These are phyloP conservation scores for Aspergillus neotritici DNA, from an alignment of 2,329 filamentous ascomycete species.

Conservation along the genomic window DNA sequence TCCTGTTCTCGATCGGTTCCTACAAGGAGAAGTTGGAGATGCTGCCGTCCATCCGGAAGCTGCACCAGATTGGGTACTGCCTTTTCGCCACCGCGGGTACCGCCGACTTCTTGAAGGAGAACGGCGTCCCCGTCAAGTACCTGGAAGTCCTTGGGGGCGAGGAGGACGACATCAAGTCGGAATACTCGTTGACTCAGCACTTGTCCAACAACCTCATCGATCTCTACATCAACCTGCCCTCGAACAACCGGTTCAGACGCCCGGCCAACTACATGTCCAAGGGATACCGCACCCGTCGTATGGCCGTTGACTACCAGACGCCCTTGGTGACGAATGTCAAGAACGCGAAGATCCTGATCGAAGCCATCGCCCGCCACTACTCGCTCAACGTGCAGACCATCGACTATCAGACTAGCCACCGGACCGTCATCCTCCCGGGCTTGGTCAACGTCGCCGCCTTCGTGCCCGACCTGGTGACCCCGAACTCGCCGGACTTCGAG, in stretches of 20 bases:
- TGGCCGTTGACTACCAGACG: conserved; percentile 97
- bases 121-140: conserved; percentile 87
- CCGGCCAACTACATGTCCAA: conserved; percentile 98
- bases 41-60: conserved; percentile 83
- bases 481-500: conserved; percentile 62
- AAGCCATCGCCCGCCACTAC: conserved; percentile 86
- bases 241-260: conserved; percentile 91
- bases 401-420: conserved; percentile 88
- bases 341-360: conserved; percentile 94
- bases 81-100: conserved; percentile 95
- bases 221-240: conserved; percentile 98
- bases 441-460: conserved; percentile 76
- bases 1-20: conserved; percentile 89
- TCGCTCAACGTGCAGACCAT: conserved; percentile 74
- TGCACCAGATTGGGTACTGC: conserved; percentile 88
- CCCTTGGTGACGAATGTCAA: conserved; percentile 98
- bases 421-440: conserved; percentile 66
- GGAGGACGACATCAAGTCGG: conserved; percentile 80
- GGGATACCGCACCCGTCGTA: conserved; percentile 91
- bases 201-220: conserved; percentile 97
- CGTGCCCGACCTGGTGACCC: conserved; percentile 64
- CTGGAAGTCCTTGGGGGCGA: conserved; percentile 76
- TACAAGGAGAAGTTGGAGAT: conserved; percentile 99
- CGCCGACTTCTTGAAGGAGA: conserved; percentile 90
- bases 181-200: conserved; percentile 96